These are phyloP conservation scores for Pisolithus thermaeus DNA, from an alignment of 1,284 basidiomycete species.

Conservation along the genomic window DNA sequence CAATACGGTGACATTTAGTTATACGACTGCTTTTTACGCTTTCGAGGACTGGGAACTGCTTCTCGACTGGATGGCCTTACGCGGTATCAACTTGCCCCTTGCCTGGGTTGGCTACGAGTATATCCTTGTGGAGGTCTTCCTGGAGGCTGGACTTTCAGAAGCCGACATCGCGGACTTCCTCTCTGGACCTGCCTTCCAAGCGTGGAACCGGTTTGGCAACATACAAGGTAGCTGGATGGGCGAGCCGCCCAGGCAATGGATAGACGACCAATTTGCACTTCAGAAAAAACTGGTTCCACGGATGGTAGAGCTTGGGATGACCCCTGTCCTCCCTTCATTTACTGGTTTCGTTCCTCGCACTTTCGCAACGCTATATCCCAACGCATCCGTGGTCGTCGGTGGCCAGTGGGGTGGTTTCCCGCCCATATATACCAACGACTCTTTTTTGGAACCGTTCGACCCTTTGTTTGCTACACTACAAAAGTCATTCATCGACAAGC, in stretches of 20 bases:
- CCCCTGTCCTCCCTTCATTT: slow-evolving; percentile 39
- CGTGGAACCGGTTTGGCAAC: slow-evolving; percentile 41
- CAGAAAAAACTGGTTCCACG: slow-evolving; percentile 35
- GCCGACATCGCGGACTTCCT: slow-evolving; percentile 32
- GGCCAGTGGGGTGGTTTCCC: slow-evolving; percentile 35
- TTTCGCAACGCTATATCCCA: slow-evolving; percentile 29
- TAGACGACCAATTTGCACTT: slow-evolving; percentile 35
- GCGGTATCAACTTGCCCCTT: slow-evolving; percentile 39
- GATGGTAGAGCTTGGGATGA: slow-evolving; percentile 42
- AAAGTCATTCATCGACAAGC: slow-evolving; percentile 37
- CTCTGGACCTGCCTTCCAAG: slow-evolving; percentile 39
- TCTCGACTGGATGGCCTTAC: slow-evolving; percentile 41
- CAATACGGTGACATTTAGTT: slow-evolving; percentile 42
- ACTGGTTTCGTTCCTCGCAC: slow-evolving; percentile 38
- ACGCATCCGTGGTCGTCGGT: slow-evolving; percentile 33
- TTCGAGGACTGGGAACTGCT: slow-evolving; percentile 40
- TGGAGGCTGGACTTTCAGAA: slow-evolving; percentile 34
- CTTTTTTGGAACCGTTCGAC: slow-evolving; percentile 40
- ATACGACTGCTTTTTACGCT: slow-evolving; percentile 37
- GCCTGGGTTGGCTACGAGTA: slow-evolving; percentile 41
- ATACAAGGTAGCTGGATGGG: slow-evolving; percentile 38
- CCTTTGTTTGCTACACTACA: slow-evolving; percentile 34
- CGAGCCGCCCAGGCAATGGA: slow-evolving; percentile 32
- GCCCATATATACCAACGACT: slow-evolving; percentile 28
- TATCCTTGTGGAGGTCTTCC: slow-evolving; percentile 33